A percentile compares a stretch with the other conserved stretches of the same genome.
phyloP scores from a whole-genome alignment of 78 protist genomes.

The Dictyostelium brefeldianum region DNA sequence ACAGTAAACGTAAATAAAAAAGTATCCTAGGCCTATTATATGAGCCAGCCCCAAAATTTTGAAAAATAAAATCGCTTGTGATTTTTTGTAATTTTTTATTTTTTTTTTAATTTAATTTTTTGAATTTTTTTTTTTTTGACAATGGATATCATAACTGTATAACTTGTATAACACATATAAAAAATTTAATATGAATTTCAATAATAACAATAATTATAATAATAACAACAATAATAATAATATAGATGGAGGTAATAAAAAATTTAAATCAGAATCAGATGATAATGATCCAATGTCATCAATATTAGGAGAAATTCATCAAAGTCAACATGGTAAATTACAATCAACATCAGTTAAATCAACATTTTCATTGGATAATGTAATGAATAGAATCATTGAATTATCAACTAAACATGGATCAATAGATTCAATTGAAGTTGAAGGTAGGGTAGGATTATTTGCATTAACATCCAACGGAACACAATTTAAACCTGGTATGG shows the following conservation, averaged over 20 bases:
- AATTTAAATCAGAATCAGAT: neutral
- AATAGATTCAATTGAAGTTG: conserved; percentile 52
- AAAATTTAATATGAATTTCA: neutral
- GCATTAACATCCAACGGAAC: neutral
- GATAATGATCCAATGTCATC: conserved; percentile 48
- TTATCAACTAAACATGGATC: neutral
- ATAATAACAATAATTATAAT: neutral
- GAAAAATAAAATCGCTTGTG: no score
- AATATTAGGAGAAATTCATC: conserved; percentile 46
- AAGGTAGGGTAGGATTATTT: conserved; percentile 52
- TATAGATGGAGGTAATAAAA: neutral
- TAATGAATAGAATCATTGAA: conserved; percentile 32
- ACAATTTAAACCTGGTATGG: conserved; percentile 51
- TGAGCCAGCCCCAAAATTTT: no score
- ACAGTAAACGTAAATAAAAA: no score
- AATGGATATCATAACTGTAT: no score
- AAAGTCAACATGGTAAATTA: conserved; percentile 30
- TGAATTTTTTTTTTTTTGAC: no score
- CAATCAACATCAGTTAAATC: conserved; percentile 44
- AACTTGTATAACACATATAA: neutral
- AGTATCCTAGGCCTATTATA: no score
- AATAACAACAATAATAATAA: neutral
- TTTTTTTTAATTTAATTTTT: no score
- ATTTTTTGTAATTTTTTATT: no score
- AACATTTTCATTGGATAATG: conserved; percentile 41